Evolutionary conservation across 768 basidiomycete genomes (phyloP), one percentile per base, ranked within the genome.

Genomic region (Tricholoma matsutake): DNA sequence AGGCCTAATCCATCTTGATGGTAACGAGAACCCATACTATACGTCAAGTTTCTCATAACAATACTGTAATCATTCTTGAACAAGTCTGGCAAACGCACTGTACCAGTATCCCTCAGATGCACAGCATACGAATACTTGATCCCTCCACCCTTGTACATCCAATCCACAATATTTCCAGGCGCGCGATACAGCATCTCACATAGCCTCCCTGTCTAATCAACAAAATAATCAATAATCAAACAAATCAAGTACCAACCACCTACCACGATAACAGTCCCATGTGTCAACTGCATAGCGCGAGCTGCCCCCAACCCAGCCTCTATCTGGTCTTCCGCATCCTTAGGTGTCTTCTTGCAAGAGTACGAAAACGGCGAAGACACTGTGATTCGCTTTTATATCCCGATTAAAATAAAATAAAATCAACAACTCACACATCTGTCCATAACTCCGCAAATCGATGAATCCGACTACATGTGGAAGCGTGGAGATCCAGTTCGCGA

Each of bases 321-420:
- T 63, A 85, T 74, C 65, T 87, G 81, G 66, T 89, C 85, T 69
- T 91, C 89, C 1, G 86, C 87, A 62, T 89, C 87, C 58, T 81
- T 78, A 0, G 89, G 83, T 14, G 79, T 68, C 43, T 75, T 76
- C 37, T 80, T 79, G 74, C 91, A 92, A 0, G 85, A 83, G 68
- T 86, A 87, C 0, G 91, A 89, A 65, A 81, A 94, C 4, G 92
- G 92, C 35, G 85, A 79, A n/a, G 90, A 89, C 59, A 92, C 89
- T 92, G 59, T 8, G 6, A 1, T 22, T 18, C 39, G 32, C 13
- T 52, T 89, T 60, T 66, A 92, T 89, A 70, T 81, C n/a, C n/a
- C n/a, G n/a, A n/a, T n/a, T n/a, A n/a, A n/a, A n/a, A n/a, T n/a
- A n/a, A n/a, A n/a, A n/a, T n/a, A n/a, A n/a, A n/a, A n/a, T n/a